phyloP scores from a whole-genome alignment of 2,329 filamentous ascomycete genomes.

The Fusarium sacchari region DNA sequence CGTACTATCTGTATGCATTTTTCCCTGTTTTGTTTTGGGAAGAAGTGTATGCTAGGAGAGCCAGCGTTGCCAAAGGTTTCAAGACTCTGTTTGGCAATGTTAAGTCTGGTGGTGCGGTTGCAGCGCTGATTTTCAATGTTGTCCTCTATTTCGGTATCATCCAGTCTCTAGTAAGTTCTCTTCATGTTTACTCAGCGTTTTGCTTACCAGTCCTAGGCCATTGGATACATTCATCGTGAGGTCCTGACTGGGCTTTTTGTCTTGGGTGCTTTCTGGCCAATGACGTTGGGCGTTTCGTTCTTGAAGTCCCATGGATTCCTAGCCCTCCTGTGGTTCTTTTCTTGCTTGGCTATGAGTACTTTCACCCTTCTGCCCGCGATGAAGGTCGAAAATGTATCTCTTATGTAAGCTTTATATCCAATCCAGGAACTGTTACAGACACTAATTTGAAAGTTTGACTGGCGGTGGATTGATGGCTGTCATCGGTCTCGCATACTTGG shows the following conservation, averaged over 20 bases:
- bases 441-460: slow-evolving; percentile 63
- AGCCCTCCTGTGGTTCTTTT: slow-evolving; percentile 75
- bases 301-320: slow-evolving; percentile 72
- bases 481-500: slow-evolving; percentile 80
- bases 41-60: slow-evolving; percentile 83
- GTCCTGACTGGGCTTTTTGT: slow-evolving; percentile 85
- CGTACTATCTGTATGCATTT: slow-evolving; percentile 91
- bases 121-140: slow-evolving; percentile 71
- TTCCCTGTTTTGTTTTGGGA: slow-evolving; percentile 98
- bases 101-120: slow-evolving; percentile 64
- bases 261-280: slow-evolving; percentile 80
- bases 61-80: slow-evolving; percentile 73
- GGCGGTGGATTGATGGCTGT: slow-evolving; percentile 82
- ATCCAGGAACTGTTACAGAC: neutral
- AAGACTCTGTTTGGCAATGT: slow-evolving; percentile 76
- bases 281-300: slow-evolving; percentile 78
- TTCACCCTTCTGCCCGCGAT: slow-evolving; percentile 91
- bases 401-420: slow-evolving; percentile 68
- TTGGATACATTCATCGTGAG: slow-evolving; percentile 92
- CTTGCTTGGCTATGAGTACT: slow-evolving; percentile 84
- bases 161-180: slow-evolving; percentile 74
- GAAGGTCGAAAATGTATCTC: slow-evolving; percentile 79
- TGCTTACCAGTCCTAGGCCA: slow-evolving; percentile 65
- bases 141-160: slow-evolving; percentile 78
- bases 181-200: neutral